Evolutionary conservation across 352 stramenopile genomes (phyloP), one percentile per base, ranked within the genome.

Genomic region (Globisporangium camurandrum): DNA sequence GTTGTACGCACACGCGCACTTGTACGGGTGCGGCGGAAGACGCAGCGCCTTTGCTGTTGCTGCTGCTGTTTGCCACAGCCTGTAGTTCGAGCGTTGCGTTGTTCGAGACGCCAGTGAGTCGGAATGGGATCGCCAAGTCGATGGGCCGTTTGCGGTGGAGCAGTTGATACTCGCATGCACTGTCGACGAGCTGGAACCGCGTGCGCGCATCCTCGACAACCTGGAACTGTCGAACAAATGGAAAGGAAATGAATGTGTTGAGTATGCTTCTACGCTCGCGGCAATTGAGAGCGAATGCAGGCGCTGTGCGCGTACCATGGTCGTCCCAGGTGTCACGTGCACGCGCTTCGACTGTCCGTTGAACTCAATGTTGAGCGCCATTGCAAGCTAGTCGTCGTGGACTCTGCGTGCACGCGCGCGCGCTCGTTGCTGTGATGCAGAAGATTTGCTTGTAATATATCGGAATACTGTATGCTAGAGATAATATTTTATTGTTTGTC

Each of bases 61-160:
- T 24, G n/a, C 36, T 69, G 59, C 4, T 56, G 47, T 0, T 46
- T 45, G 1, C 37, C 2, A 75, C 46, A 34, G 64, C 67, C n/a
- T 61, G 62, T 30, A 95, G 42, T 58, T 95, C 78, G 20, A 95
- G 47, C 12, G 60, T 56, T 16, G 84, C 82, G 46, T 93, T 93
- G 56, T 90, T 90, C 31, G 84, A 90, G 22, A 95, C 72, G 27
- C 84, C 84, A 14, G 84, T 91, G 24, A 95, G 67, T 4, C 82
- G 78, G 48, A 95, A 95, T 30, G 84, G 82, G 40, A 92, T 75
- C 17, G 84, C 88, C 37, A 91, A 54, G 50, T 95, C 84, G 19
- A 95, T 60, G 8, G 69, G 40, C 14, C 62, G 71, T 36, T 64
- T 66, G 43, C 80, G 82, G 55, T 93, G 83, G 41, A 76, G 48